A percentile compares a stretch with the other conserved stretches of the same genome.
These are phyloP conservation scores for Cryoendolithus antarcticus DNA, from an alignment of 2,329 filamentous ascomycete species.

Conservation along the genomic window DNA sequence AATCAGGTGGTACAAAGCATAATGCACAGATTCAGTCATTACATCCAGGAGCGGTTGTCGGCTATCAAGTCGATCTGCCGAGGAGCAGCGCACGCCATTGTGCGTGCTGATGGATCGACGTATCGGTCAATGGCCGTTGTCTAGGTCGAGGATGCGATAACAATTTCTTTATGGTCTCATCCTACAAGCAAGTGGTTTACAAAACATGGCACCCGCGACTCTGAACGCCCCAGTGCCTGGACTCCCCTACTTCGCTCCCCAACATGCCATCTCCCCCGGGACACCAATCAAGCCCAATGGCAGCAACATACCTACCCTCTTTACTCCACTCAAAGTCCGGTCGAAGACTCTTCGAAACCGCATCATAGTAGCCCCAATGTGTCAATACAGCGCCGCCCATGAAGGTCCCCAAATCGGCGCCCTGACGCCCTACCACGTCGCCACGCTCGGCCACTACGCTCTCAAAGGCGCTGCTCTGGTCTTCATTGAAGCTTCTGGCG, in stretches of 20 bases:
- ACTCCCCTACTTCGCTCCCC: conserved; percentile 36
- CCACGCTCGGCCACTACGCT: conserved; percentile 71
- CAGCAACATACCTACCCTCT: conserved; percentile 43
- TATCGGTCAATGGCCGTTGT: no score
- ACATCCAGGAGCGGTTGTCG: no score
- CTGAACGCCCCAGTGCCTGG: conserved; percentile 30
- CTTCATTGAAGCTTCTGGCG: conserved; percentile 66
- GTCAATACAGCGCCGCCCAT: conserved; percentile 55
- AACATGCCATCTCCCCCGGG: conserved; percentile 31
- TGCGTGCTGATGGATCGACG: no score
- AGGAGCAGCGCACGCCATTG: no score
- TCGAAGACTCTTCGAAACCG: conserved; percentile 53
- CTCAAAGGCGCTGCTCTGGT: conserved; percentile 61
- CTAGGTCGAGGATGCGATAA: no score
- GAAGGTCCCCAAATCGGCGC: conserved; percentile 42
- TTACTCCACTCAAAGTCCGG: conserved; percentile 43
- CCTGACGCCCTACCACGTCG: conserved; percentile 67
- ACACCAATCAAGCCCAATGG: conserved; percentile 31
- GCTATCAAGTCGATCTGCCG: no score
- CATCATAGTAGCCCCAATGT: conserved; percentile 46
- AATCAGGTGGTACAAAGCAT: no score
- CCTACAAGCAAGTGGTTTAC: no score
- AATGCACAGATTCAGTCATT: no score
- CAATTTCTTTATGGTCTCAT: no score
- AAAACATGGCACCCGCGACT: conserved; percentile 17